Evolutionary conservation across 2,329 filamentous ascomycete species (phyloP), one percentile per base, ranked within the genome.

Genomic region (Ophiocordyceps robertsii): DNA sequence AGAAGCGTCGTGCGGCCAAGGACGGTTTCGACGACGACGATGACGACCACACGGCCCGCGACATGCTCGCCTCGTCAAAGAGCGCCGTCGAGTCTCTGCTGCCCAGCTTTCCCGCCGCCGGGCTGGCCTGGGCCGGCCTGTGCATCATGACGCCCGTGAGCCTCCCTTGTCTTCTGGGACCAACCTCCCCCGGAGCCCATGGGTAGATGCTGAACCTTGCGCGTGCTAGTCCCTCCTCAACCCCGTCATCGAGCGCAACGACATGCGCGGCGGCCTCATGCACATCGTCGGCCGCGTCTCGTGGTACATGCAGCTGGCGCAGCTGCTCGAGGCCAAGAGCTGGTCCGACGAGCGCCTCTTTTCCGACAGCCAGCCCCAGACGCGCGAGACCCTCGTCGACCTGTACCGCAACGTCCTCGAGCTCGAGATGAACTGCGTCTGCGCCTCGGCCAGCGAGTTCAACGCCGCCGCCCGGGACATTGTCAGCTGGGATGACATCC

Each of bases 391-490:
- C 9, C 43, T 63, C 10, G 19, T 56, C 2, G 47, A 47, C 5
- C 46, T 63, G 6, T 61, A 59, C 47, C 53, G 57, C 17, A 51
- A 48, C 13, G 51, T 62, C 5, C 53, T 64, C 24, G 61, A 64
- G 43, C 58, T 61, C 41, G 60, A 64, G 49, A 64, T 64, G 61
- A 63, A 63, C 41, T 59, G 57, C 48, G 56, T 64, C 10, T 64
- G 60, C 44, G 61, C 61, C 6, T 51, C 60, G 14, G 61, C 60
- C 3, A 60, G 58, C 44, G 53, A 56, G 11, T 63, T 60, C 59
- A 62, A 63, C 39, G 50, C 54, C 24, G 59, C 54, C 1, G 60
- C 59, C 3, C 59, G 57, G 42, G 61, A 63, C 35, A 56, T 62
- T 10, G 59, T 64, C 21, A 51, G 56, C 37, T 63, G 61, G 60